Conservation (phyloP, 2,329 filamentous ascomycete genomes). For the Teratosphaeria zuluensis region DNA sequence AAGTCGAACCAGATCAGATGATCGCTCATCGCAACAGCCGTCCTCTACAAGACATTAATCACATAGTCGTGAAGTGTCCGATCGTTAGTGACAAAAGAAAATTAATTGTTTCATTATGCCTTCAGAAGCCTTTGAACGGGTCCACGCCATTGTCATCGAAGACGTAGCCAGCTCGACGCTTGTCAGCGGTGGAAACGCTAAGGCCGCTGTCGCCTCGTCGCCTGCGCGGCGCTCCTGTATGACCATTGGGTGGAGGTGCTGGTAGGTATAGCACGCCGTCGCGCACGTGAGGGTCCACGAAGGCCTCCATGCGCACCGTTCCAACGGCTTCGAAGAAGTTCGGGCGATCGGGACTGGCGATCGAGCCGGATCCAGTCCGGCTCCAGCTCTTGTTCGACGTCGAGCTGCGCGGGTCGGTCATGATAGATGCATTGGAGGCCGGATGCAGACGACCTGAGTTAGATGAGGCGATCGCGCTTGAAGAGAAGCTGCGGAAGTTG, state of each 20-base stretch:
- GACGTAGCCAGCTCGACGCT: conserved; percentile 23
- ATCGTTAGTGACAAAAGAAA: neutral
- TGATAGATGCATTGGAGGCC: conserved; percentile 11
- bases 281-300: conserved; percentile 52
- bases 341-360: conserved; percentile 18
- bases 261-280: conserved; percentile 24
- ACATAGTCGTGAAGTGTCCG: neutral
- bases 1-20: neutral
- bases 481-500: conserved; percentile 71
- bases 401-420: conserved; percentile 11
- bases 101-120: neutral
- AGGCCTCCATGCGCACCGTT: conserved; percentile 94
- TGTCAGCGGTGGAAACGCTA: conserved; percentile 21
- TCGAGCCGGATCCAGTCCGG: conserved; percentile 17
- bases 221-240: conserved; percentile 9
- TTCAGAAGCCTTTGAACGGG: conserved; percentile 19
- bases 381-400: conserved; percentile 17
- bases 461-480: conserved; percentile 33
- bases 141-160: conserved; percentile 27
- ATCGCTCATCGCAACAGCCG: neutral
- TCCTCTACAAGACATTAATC: neutral
- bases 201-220: conserved; percentile 19
- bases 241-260: conserved; percentile 13
- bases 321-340: conserved; percentile 81
- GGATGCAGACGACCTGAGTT: conserved; percentile 14